Base-by-base conservation (phyloP, 2,329 filamentous ascomycete genomes). In the Xylaria sp. region DNA sequence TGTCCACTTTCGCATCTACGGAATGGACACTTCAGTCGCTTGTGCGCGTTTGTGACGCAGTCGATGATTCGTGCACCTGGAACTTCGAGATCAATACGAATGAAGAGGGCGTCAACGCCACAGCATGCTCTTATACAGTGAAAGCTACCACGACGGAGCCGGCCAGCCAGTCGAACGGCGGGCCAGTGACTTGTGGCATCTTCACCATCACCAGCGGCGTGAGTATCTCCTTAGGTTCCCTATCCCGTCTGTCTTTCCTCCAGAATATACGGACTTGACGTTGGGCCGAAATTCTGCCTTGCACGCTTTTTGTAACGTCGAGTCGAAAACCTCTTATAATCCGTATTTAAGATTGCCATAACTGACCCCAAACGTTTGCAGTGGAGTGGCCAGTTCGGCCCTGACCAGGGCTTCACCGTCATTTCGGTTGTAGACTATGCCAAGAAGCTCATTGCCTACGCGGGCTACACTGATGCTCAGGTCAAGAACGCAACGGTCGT, bases 331-430 rank as follows among this genome's bases (percentile, higher is more conserved):
- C 33, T 36, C 8, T n/a, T 4, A 31, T 6, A n/a, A 8, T 4
- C 15, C 23, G 20, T 52, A 12, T 52, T 52, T 25, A 52, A 31
- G 18, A 52, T 18, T 10, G 4, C 18, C 8, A 52, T 55, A 4
- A 55, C 52, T 55, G 18, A 55, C 28, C 52, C 6, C 25, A 36
- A 55, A 9, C 12, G 20, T n/a, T n/a, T 55, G 15, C 33, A 55
- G 52, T 89, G 86, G 86, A 86, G 83, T 75, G 86, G 82, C 74
- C 84, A 87, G 77, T 89, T 89, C 72, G 87, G 86, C 63, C 67
- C 77, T 7, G 84, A 78, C 71, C 78, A 85, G 31, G 87, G 84
- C 69, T 89, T 88, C 80, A 88, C 86, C 46, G 86, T 84, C 23
- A 78, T 89, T 48, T 80, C 83, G 7, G 83, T 89, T 51, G 82